Base-by-base conservation (phyloP, 768 basidiomycete species). In the Boletales sp. region DNA sequence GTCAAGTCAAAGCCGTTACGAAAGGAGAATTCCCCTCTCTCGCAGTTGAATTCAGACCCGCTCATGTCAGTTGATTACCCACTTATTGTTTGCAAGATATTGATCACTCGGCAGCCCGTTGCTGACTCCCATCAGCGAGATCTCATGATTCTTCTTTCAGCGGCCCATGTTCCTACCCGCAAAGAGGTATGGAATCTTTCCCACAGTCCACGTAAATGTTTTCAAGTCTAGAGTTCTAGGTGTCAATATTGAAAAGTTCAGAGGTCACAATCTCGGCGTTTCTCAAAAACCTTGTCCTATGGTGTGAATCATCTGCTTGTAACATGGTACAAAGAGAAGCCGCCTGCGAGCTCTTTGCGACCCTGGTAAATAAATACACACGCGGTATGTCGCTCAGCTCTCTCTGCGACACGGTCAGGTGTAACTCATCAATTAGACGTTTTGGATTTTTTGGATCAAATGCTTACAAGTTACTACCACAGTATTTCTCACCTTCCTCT, bases 301-400 rank as follows among this genome's bases (percentile, higher is more conserved):
- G 89, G 89, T 75, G 76, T 36, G 67, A 89, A 18, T 59, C 69
- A 7, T 57, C 65, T 11, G 70, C 77, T 4, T 74, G 76, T 15
- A 79, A 70, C 44, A 67, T 72, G 39, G 56, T 77, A 0, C 86
- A 89, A 62, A 71, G 73, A 54, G 74, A 77, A 30, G 76, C 82
- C 25, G 79, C 76, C 2, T 73, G 79, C 58, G 77, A 83, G 35
- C 59, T 83, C 3, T 63, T 91, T 15, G 76, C 85, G 1, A 78
- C 84, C 0, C 69, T 89, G n/a, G 68, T 93, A 25, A 96, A 97
- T 65, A 91, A 93, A 66, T 80, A 83, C 34, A 72, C 74, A 10
- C 76, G 83, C 36, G 83, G 94, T 92, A 42, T 56, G 39, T 18
- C 18, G 4, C 25, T 17, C 4, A 19, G 10, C 38, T 31, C 9